phyloP scores from a whole-genome alignment of 345 rosid species.

The Erucastrum elatum region DNA sequence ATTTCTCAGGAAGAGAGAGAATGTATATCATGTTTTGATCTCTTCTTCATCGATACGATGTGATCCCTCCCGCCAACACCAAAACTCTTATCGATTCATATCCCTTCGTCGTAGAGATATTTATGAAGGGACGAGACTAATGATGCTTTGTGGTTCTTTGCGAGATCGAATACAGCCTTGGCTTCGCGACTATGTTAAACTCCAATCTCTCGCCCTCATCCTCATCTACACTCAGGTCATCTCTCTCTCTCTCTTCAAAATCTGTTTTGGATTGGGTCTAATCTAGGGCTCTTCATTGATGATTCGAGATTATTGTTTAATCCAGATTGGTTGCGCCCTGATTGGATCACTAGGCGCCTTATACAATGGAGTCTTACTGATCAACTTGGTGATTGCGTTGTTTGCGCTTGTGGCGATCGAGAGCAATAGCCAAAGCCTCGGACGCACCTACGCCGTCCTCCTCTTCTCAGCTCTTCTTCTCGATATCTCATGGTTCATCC shows the following conservation, averaged over 20 bases:
- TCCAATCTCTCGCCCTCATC: conserved; percentile 73
- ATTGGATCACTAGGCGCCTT: conserved; percentile 87
- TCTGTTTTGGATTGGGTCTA: background rate
- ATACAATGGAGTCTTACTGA: conserved; percentile 77
- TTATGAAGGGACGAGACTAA: conserved; percentile 42
- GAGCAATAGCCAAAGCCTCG: conserved; percentile 79
- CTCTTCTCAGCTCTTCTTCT: conserved; percentile 68
- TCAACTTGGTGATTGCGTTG: conserved; percentile 69
- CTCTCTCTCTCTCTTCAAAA: conserved; percentile 2
- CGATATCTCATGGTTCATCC: conserved; percentile 70
- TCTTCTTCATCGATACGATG: too few relatives aligned
- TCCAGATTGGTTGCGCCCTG: conserved; percentile 77
- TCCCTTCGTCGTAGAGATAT: background rate
- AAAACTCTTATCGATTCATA: too few relatives aligned
- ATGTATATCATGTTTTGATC: too few relatives aligned
- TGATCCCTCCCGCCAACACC: too few relatives aligned
- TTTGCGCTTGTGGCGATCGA: conserved; percentile 88
- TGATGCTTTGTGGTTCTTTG: conserved; percentile 48
- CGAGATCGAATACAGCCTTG: conserved; percentile 60
- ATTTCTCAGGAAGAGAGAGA: too few relatives aligned
- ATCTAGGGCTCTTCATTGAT: conserved; percentile 22
- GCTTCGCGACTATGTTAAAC: conserved; percentile 81
- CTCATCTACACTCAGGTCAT: conserved; percentile 83
- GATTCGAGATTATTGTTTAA: background rate
- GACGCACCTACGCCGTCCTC: conserved; percentile 78